These are phyloP conservation scores for Aureobasidium sp. DNA, from an alignment of 2,329 filamentous ascomycete species.

Conservation along the genomic window DNA sequence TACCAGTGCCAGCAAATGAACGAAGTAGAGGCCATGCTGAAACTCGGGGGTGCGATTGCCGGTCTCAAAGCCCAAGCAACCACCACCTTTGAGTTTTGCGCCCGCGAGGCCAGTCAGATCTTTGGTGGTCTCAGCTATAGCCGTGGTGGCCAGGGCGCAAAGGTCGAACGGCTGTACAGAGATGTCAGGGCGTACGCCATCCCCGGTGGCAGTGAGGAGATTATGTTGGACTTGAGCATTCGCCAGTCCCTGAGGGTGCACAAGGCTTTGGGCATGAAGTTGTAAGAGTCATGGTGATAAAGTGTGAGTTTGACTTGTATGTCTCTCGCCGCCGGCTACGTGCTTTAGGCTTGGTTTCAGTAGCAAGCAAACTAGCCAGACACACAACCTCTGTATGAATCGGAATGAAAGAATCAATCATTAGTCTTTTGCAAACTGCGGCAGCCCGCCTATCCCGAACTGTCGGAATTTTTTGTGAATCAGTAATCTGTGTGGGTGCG, in stretches of 20 bases:
- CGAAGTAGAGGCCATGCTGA: slow-evolving; percentile 91
- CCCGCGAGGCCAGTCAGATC: slow-evolving; percentile 91
- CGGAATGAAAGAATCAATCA: background rate
- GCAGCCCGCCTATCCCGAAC: background rate
- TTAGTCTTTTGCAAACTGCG: background rate
- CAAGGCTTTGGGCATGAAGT: slow-evolving; percentile 89
- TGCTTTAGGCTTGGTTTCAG: background rate
- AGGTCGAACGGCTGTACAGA: slow-evolving; percentile 88
- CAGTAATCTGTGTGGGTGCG: no score
- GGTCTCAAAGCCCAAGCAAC: slow-evolving; percentile 90
- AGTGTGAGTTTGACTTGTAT: no score
- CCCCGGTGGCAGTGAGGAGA: slow-evolving; percentile 91
- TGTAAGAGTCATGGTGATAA: slow-evolving; percentile 44
- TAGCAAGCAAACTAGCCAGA: background rate
- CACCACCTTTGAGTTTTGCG: slow-evolving; percentile 94
- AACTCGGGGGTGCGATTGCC: slow-evolving; percentile 89
- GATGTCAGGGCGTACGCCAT: slow-evolving; percentile 94
- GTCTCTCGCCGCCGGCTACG: background rate
- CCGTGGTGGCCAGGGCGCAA: slow-evolving; percentile 86
- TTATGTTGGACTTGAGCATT: slow-evolving; percentile 96
- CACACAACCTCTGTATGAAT: background rate
- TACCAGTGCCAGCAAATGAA: slow-evolving; percentile 91
- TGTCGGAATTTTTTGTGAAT: background rate
- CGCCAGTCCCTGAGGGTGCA: slow-evolving; percentile 82
- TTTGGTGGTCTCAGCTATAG: slow-evolving; percentile 92